Evolutionary conservation across 202 grass and related monocot genomes (phyloP).

Genomic region (Musa balbisiana): DNA sequence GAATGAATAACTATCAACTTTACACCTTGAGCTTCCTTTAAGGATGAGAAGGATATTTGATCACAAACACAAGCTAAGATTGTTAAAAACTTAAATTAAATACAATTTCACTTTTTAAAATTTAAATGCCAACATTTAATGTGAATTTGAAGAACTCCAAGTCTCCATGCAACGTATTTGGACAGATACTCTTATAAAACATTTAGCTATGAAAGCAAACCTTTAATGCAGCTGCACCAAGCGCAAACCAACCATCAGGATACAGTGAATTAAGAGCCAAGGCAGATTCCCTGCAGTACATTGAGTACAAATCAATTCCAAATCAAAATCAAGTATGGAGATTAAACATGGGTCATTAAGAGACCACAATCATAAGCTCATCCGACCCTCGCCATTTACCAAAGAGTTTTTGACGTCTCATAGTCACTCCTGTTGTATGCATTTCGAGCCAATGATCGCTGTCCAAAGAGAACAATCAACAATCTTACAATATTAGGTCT

Average conservation of each 20-base stretch:
- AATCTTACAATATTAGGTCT: not conserved
- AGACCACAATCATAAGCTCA: not conserved
- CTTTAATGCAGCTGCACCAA: constrained; percentile 84
- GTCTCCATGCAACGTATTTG: not conserved
- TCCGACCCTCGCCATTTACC: constrained; percentile 36
- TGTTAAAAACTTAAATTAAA: not conserved
- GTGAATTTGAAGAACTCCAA: not conserved
- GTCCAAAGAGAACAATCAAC: constrained; percentile 22
- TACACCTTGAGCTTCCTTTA: not conserved
- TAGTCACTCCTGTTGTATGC: constrained; percentile 83
- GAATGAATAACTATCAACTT: not conserved
- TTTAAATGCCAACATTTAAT: not conserved
- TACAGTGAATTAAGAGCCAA: constrained; percentile 78
- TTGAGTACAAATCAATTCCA: not conserved
- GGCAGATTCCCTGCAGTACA: constrained; percentile 72
- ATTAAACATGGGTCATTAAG: constrained; percentile 8
- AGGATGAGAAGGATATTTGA: not conserved
- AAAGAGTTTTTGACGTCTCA: constrained; percentile 62
- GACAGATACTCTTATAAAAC: constrained; percentile 1
- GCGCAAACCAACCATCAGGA: constrained; percentile 95
- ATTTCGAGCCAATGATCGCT: constrained; percentile 82
- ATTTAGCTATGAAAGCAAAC: constrained; percentile 30
- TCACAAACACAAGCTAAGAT: not conserved
- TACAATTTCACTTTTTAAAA: not conserved
- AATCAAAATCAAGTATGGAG: not conserved